Evolutionary conservation across 1,139 yeast species (phyloP), one percentile per base, ranked within the genome.

Genomic region (Hansenula anomala): DNA sequence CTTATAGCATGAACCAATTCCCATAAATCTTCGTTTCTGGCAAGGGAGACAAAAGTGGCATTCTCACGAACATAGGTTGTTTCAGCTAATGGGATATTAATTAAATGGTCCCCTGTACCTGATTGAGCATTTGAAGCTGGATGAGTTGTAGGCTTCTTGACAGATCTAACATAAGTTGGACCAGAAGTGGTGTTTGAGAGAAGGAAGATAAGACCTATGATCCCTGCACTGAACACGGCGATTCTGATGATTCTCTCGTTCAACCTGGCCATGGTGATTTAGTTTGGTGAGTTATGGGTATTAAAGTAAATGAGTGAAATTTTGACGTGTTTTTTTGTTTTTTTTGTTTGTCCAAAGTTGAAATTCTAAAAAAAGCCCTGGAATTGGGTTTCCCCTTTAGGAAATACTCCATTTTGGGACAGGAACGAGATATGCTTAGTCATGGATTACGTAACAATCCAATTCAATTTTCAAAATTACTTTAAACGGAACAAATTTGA

Each of bases 1-100:
- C 75, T 71, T 34, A 87, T 77, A 6, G 94, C 76, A 36, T 67
- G 70, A 15, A 81, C 58, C 40, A 86, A 61, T 7, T 69, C 73
- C 57, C 69, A 68, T 26, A 86, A 56, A 49, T 88, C 96, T 13
- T 66, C 57, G 58, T 87, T 85, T 47, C 94, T 69, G 30, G 86
- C 92, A 37, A 88, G 62, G 10, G 88, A 73, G 39, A 87, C 79
- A 51, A 87, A 77, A 1, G 90, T 79, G 4, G 92, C 94, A 48
- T 75, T 78, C 38, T 67, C 78, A 36, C 60, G 63, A 18, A 29
- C 49, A 44, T 41, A 37, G n/a, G n/a, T n/a, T n/a, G n/a, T n/a
- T n/a, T n/a, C n/a, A n/a, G n/a, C n/a, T n/a, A n/a, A n/a, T n/a
- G n/a, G n/a, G n/a, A n/a, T n/a, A n/a, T n/a, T n/a, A n/a, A n/a